Evolutionary conservation across 2,329 filamentous ascomycete species (phyloP), one percentile per base, ranked within the genome.

Genomic region (Sporothrix brasiliensis): DNA sequence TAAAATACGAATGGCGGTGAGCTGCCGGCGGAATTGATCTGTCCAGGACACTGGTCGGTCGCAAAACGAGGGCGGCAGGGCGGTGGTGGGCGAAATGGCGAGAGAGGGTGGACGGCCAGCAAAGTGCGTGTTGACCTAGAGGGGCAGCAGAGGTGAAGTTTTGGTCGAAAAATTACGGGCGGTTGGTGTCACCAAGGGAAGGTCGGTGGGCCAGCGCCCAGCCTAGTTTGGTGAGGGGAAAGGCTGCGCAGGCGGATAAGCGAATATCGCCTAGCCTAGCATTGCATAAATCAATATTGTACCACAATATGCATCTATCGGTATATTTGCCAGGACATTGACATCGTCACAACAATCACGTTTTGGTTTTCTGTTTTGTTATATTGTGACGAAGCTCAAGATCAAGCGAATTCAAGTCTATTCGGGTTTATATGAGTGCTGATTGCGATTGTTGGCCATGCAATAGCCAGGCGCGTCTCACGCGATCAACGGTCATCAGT

Each of bases 121-220:
- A 53, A 58, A 44, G 68, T 19, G 60, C 34, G 60, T 54, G 50
- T 27, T 44, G 50, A 21, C 41, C 50, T 61, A 53, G 71, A 70
- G 71, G 71, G 71, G 68, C 68, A 68, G 53, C 41, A 60, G 19
- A 58, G n/a, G 50, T 49, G 68, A 70, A 41, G 60, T 70, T 70
- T 56, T 70, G 60, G 50, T 34, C 58, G 66, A 66, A 71, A 34
- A 71, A 71, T 69, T 66, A 68, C 56, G 65, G 54, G 47, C 41
- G 53, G 58, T 61, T 65, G 69, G 60, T 61, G 66, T 67, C 54
- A 65, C 70, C 56, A 66, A 49, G 49, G 34, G 30, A 27, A 63
- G 49, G 65, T 68, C 34, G 65, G 70, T 68, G 68, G 53, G 69
- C 52, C 60, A 49, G 39, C 14, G 21, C n/a, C 58, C 34, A 34